Percentiles rank a stretch among this genome's conserved stretches.
These are phyloP conservation scores for Dendrobium officinale DNA, from an alignment of 106 monocot genomes.

Conservation along the genomic window DNA sequence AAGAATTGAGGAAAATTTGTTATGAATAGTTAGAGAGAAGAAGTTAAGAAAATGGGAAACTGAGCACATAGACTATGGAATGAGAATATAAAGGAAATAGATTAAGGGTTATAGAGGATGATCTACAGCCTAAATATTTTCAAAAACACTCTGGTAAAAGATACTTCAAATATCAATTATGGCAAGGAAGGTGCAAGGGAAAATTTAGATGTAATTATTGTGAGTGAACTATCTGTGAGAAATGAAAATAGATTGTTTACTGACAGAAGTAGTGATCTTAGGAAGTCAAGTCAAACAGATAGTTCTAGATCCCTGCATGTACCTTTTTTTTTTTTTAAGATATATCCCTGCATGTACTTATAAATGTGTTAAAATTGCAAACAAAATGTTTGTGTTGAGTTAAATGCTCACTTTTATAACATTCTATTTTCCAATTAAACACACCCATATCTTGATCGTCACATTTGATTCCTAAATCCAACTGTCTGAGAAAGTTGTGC, in stretches of 20 bases:
- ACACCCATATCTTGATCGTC: no score
- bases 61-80: conserved; percentile 39
- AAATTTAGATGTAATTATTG: neutral
- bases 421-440: no score
- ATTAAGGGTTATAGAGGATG: neutral
- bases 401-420: no score
- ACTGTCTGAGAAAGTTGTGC: no score
- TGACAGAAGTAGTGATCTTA: conserved; percentile 16
- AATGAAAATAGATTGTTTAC: neutral
- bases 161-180: conserved; percentile 18
- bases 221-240: neutral
- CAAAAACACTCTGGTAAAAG: conserved; percentile 5
- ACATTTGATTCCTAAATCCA: no score
- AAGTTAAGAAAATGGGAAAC: conserved; percentile 38
- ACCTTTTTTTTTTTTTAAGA: neutral
- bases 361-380: no score
- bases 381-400: no score
- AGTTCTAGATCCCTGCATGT: conserved; percentile 11
- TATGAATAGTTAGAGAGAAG: conserved; percentile 39
- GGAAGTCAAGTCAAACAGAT: conserved; percentile 6
- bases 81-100: neutral
- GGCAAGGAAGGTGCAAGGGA: conserved; percentile 2
- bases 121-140: conserved; percentile 7
- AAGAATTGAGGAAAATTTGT: conserved; percentile 71
- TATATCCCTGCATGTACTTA: neutral